phyloP scores from a whole-genome alignment of 2,329 filamentous ascomycete genomes.

The Didymella exigua region DNA sequence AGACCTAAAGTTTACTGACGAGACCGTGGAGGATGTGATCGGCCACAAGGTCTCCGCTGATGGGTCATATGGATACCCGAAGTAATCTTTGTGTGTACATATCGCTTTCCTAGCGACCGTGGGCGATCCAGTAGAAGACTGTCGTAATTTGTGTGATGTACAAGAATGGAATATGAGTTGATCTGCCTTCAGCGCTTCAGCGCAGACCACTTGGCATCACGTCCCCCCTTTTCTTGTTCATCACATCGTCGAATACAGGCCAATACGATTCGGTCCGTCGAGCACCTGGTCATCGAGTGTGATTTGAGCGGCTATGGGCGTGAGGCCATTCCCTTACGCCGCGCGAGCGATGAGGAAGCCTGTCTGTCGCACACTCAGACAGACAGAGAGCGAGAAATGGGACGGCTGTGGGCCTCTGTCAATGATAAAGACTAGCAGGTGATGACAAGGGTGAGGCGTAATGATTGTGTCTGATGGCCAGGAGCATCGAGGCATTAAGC shows the following conservation, averaged over 20 bases:
- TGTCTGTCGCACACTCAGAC: not conserved
- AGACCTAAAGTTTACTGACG: not conserved
- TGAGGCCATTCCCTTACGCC: too few species aligned
- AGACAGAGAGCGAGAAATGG: not conserved
- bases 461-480: not conserved
- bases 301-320: too few species aligned
- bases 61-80: not conserved
- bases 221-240: not conserved
- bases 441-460: not conserved
- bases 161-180: not conserved
- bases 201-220: not conserved
- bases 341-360: not conserved
- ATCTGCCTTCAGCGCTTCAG: not conserved
- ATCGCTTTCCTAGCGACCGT: not conserved
- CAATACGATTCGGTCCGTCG: too few species aligned
- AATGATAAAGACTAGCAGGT: not conserved
- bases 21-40: not conserved
- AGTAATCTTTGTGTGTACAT: not conserved
- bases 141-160: not conserved
- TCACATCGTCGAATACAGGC: not conserved
- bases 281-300: too few species aligned
- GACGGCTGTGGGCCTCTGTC: not conserved
- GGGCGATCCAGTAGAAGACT: not conserved
- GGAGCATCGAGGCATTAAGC: not conserved
- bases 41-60: not conserved